Evolutionary conservation across 495 filamentous ascomycete genomes (phyloP).

Genomic region (Platismatia glauca): DNA sequence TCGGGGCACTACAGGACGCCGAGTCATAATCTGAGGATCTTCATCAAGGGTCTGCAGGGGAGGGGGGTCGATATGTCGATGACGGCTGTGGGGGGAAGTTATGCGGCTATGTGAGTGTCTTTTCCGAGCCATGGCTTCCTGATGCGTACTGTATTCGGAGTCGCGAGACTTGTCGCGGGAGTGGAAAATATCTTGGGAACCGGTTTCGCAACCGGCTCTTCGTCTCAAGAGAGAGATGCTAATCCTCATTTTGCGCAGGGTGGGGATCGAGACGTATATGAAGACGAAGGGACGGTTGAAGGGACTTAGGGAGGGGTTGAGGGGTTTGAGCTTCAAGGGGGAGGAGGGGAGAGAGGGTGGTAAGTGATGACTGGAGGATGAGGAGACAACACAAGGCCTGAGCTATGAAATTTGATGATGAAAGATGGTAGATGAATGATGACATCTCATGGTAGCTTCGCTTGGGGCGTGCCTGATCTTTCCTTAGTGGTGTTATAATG

Average conservation of each 20-base stretch:
- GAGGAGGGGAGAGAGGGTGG: background rate
- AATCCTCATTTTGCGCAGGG: too few species aligned
- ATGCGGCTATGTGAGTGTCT: constrained; percentile 76
- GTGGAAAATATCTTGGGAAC: too few species aligned
- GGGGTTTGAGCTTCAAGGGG: constrained; percentile 14
- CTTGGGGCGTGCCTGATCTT: background rate
- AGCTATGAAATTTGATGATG: background rate
- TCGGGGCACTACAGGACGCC: constrained; percentile 87
- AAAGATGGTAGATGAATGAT: background rate
- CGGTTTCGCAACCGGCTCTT: too few species aligned
- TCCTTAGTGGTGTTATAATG: too few species aligned
- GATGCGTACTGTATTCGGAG: too few species aligned
- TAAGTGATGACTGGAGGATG: too few species aligned
- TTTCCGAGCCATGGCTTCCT: too few species aligned
- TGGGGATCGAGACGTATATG: constrained; percentile 73
- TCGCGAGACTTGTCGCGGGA: too few species aligned
- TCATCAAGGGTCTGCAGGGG: constrained; percentile 61
- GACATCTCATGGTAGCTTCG: too few species aligned
- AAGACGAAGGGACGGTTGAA: constrained; percentile 51
- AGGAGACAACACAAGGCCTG: too few species aligned
- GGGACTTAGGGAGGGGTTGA: constrained; percentile 28
- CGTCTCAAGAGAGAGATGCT: too few species aligned
- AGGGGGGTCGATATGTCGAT: constrained; percentile 70
- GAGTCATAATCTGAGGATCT: constrained; percentile 66
- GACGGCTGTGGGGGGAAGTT: constrained; percentile 69